A percentile compares a stretch with the other conserved stretches of the same genome.
Conservation (phyloP, 176 grass and related monocot species). For the Lolium perenne region DNA sequence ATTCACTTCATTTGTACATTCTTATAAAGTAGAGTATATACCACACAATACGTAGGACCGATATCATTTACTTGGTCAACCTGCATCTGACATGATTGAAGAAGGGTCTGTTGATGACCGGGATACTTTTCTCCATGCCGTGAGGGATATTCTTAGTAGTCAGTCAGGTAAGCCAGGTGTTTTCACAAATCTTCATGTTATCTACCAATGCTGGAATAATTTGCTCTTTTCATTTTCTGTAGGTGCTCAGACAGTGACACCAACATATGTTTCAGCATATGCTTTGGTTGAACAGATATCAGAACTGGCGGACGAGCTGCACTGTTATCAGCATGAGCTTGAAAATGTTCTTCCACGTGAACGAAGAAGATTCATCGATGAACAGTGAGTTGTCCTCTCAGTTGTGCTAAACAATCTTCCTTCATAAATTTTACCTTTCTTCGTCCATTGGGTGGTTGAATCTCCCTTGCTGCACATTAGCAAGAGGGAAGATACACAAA, state of each 20-base stretch:
- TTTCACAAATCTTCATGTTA: background rate
- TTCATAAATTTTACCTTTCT: constrained; percentile 14
- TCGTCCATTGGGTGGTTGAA: constrained; percentile 14
- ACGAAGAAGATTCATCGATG: constrained; percentile 73
- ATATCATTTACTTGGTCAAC: constrained; percentile 74
- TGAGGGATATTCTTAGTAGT: constrained; percentile 80
- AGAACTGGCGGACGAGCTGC: constrained; percentile 65
- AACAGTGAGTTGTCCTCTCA: constrained; percentile 58
- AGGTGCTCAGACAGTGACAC: constrained; percentile 57
- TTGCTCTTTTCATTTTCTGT: constrained; percentile 28
- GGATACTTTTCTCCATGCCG: constrained; percentile 80
- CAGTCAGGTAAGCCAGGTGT: constrained; percentile 62
- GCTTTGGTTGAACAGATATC: constrained; percentile 85
- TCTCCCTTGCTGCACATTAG: background rate
- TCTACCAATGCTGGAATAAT: constrained; percentile 31
- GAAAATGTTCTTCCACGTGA: constrained; percentile 85
- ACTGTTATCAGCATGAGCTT: constrained; percentile 74
- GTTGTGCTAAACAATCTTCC: background rate
- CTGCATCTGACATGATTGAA: constrained; percentile 66
- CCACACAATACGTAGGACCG: constrained; percentile 54
- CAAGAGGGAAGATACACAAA: background rate
- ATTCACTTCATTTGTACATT: constrained; percentile 28
- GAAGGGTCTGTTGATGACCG: constrained; percentile 88
- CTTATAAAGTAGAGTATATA: constrained; percentile 40
- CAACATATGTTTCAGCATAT: constrained; percentile 86